phyloP scores from a whole-genome alignment of 208 protist species.

The Leishmania tropica region DNA sequence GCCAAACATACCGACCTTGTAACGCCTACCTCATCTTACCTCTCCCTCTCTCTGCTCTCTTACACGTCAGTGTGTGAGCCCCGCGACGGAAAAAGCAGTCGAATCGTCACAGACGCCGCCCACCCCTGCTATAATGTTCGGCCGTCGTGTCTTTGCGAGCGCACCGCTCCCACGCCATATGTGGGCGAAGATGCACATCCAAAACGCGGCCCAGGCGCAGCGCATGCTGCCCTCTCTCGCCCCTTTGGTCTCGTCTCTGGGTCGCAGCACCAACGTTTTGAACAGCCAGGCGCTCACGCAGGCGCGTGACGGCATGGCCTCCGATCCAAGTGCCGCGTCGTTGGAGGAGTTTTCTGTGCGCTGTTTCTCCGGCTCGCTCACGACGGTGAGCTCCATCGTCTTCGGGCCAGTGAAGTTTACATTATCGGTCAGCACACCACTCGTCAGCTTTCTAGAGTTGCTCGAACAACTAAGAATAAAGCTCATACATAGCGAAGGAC shows the following conservation, averaged over 20 bases:
- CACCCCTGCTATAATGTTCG: conserved; percentile 53
- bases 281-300: conserved; percentile 25
- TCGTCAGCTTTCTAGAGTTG: conserved; percentile 22
- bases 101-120: background rate
- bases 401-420: conserved; percentile 12
- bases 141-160: conserved; percentile 82
- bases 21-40: background rate
- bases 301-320: conserved; percentile 35
- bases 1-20: background rate
- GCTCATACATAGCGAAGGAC: too few species aligned
- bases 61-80: background rate
- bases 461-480: background rate
- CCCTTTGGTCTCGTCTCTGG: conserved; percentile 32
- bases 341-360: conserved; percentile 22
- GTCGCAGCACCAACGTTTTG: conserved; percentile 28
- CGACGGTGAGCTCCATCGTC: conserved; percentile 10
- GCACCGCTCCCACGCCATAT: conserved; percentile 66
- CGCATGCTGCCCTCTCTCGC: conserved; percentile 68
- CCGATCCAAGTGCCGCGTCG: conserved; percentile 4
- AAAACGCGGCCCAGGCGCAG: conserved; percentile 55
- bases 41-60: background rate
- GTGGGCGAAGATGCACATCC: conserved; percentile 74
- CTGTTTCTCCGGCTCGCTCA: background rate
- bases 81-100: background rate
- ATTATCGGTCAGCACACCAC: conserved; percentile 25